These are phyloP conservation scores for Coemansia nantahalensis DNA, from an alignment of 192 early-diverging fungal species.

Conservation along the genomic window DNA sequence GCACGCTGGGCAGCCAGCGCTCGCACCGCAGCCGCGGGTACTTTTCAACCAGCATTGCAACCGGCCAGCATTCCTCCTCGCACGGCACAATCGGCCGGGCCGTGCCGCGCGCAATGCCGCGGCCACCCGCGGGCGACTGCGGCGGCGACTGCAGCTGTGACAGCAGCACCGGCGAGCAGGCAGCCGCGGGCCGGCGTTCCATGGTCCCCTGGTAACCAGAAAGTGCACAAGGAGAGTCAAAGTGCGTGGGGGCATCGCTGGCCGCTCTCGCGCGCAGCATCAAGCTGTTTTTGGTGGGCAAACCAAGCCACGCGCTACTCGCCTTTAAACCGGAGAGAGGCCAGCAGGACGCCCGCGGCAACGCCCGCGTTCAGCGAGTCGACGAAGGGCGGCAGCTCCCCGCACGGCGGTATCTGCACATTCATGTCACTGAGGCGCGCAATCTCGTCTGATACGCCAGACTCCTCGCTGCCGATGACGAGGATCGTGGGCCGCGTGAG, in stretches of 20 bases:
- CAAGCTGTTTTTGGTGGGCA: no score
- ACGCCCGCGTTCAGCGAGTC: slow-evolving; percentile 54
- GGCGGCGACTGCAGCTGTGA: no score
- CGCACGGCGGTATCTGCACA: slow-evolving; percentile 26
- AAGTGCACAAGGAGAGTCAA: no score
- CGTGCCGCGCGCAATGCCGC: slow-evolving; percentile 13
- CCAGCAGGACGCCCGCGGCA: slow-evolving; percentile 37
- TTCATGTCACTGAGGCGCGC: slow-evolving; percentile 15
- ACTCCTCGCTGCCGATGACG: slow-evolving; percentile 43
- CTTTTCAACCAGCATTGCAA: slow-evolving; percentile 25
- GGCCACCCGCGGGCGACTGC: no score
- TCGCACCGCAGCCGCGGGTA: slow-evolving; percentile 44
- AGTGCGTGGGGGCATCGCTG: no score
- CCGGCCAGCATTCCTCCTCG: slow-evolving; percentile 40
- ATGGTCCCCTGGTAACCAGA: no score
- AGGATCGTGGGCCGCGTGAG: slow-evolving; percentile 28
- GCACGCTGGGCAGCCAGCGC: slow-evolving; percentile 35
- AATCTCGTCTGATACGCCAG: slow-evolving; percentile 14
- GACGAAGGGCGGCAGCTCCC: slow-evolving; percentile 19
- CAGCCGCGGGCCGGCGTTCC: no score
- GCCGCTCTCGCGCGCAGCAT: no score
- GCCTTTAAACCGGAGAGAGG: slow-evolving; percentile 13
- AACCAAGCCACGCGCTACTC: no score
- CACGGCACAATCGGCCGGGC: slow-evolving; percentile 27
- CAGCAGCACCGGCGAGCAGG: no score